These are phyloP conservation scores for Bruguiera parviflora DNA, from an alignment of 345 rosid genomes.

Conservation along the genomic window DNA sequence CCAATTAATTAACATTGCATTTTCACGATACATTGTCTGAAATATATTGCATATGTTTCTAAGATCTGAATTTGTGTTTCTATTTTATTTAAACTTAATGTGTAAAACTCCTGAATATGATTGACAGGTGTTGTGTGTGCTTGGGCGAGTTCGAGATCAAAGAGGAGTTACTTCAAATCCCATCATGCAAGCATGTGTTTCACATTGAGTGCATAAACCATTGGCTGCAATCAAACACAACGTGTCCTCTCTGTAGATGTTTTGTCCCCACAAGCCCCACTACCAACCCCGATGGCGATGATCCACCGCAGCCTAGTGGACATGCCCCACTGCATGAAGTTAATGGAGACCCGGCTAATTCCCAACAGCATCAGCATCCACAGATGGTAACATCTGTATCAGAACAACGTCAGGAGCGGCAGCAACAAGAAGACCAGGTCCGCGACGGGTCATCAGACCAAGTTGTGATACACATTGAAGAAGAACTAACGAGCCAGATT, in stretches of 20 bases:
- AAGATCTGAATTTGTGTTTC: not conserved
- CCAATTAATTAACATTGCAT: too few species aligned
- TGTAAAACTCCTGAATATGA: not conserved
- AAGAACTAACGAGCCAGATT: not conserved
- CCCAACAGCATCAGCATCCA: conserved; percentile 2
- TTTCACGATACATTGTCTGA: too few species aligned
- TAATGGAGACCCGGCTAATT: not conserved
- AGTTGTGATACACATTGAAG: conserved; percentile 12
- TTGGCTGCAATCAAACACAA: conserved; percentile 81
- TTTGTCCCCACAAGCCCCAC: conserved; percentile 26
- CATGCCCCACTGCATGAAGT: not conserved
- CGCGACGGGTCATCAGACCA: conserved; percentile 10
- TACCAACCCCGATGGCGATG: conserved; percentile 17
- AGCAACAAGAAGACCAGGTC: not conserved
- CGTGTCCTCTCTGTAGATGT: conserved; percentile 89
- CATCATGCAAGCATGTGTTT: conserved; percentile 82
- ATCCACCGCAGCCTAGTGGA: conserved; percentile 12
- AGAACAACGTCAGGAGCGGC: not conserved
- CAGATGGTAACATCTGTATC: too few species aligned
- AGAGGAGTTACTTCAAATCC: conserved; percentile 81
- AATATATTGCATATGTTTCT: not conserved
- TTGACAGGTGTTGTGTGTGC: conserved; percentile 83
- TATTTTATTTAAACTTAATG: not conserved
- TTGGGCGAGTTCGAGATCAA: conserved; percentile 84
- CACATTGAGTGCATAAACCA: conserved; percentile 77